Percentiles rank a stretch among this genome's conserved stretches.
These are phyloP conservation scores for Fusarium sulawesiense DNA, from an alignment of 2,329 filamentous ascomycete species.

Conservation along the genomic window DNA sequence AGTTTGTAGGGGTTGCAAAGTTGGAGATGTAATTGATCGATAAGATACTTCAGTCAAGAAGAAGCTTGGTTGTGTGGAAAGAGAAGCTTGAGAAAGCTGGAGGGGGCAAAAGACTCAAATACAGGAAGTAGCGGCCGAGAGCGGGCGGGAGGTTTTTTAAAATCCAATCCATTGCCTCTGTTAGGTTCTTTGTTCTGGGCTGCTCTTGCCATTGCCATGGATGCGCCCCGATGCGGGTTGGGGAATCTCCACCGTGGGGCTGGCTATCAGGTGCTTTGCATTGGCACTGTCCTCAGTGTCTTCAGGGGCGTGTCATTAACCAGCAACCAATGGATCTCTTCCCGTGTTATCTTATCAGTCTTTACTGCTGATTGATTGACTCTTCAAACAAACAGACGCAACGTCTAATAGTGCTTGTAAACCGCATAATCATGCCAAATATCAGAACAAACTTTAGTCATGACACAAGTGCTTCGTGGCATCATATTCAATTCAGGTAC, in stretches of 20 bases:
- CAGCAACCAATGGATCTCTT: not conserved
- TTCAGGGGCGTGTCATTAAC: conserved; percentile 24
- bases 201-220: conserved; percentile 14
- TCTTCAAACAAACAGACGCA: not conserved
- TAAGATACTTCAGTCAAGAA: conserved; percentile 27
- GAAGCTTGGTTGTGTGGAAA: not conserved
- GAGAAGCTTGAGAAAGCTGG: conserved; percentile 25
- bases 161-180: conserved; percentile 21
- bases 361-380: not conserved
- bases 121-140: conserved; percentile 26
- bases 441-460: not conserved
- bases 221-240: conserved; percentile 39
- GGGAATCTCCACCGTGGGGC: conserved; percentile 33
- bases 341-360: not conserved
- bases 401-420: not conserved
- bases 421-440: not conserved
- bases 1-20: not conserved
- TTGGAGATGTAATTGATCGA: conserved; percentile 42
- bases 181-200: not conserved
- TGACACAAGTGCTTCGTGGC: not conserved
- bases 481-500: not conserved
- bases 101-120: conserved; percentile 40
- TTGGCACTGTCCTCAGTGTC: not conserved
- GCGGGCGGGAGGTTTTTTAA: conserved; percentile 46
- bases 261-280: conserved; percentile 11